phyloP scores from a whole-genome alignment of 768 basidiomycete species.

The Guyanaporus albipodus region DNA sequence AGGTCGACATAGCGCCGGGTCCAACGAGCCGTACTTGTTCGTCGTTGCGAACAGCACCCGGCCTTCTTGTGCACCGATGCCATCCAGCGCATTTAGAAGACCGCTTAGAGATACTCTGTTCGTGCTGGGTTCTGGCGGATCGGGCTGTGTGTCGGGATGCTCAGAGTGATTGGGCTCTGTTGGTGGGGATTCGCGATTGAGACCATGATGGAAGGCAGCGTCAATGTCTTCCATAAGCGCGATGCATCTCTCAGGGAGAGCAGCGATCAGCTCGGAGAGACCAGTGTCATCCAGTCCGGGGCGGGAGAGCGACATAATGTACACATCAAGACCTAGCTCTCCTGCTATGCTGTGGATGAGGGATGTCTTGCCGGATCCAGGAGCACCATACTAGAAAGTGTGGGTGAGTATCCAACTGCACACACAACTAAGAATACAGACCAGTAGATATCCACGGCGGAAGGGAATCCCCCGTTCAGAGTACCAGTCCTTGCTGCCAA shows the following conservation, averaged over 20 bases:
- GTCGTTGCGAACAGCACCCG: conserved; percentile 78
- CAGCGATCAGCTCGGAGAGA: conserved; percentile 54
- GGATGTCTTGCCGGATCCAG: conserved; percentile 77
- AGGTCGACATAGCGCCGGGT: conserved; percentile 70
- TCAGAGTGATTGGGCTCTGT: neutral
- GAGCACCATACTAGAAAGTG: conserved; percentile 57
- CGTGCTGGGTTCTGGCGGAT: conserved; percentile 9
- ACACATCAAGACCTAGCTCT: conserved; percentile 72
- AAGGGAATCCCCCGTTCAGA: conserved; percentile 74
- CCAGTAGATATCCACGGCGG: conserved; percentile 72
- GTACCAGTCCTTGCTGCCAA: conserved; percentile 70
- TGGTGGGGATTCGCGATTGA: conserved; percentile 32
- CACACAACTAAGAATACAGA: conserved; percentile 17
- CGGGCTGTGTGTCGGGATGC: conserved; percentile 17
- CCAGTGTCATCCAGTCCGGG: conserved; percentile 57
- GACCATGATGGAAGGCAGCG: conserved; percentile 56
- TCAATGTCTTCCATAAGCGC: conserved; percentile 85
- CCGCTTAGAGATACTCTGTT: conserved; percentile 65
- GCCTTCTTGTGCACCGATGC: conserved; percentile 78
- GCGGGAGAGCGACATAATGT: conserved; percentile 65
- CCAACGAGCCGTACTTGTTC: conserved; percentile 66
- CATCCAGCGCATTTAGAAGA: conserved; percentile 75
- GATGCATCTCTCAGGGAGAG: conserved; percentile 67
- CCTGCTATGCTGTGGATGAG: conserved; percentile 75
- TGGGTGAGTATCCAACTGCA: neutral